Conservation (phyloP, 1,284 basidiomycete species). For the Leccinum angustisporum region DNA sequence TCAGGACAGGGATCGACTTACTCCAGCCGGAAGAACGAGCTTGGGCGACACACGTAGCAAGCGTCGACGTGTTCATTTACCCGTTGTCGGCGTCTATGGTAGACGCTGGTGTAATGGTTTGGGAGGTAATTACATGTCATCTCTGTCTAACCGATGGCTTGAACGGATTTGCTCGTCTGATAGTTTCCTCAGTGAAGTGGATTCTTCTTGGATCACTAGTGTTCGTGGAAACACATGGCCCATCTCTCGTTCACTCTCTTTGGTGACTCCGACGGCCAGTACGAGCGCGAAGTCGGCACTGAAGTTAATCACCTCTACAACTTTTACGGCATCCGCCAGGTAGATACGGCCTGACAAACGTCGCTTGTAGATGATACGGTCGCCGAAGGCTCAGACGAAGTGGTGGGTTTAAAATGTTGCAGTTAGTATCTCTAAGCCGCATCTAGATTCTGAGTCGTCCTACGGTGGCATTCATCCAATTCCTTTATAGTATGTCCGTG, state of each 20-base stretch:
- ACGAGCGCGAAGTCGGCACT: background rate
- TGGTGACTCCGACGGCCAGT: background rate
- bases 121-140: background rate
- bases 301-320: background rate
- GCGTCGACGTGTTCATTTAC: background rate
- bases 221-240: background rate
- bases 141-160: background rate
- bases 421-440: background rate
- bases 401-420: background rate
- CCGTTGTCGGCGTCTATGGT: background rate
- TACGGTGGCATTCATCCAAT: background rate
- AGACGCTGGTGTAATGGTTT: background rate
- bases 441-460: background rate
- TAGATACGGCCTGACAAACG: too few relatives aligned
- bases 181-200: background rate
- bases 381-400: too few relatives aligned
- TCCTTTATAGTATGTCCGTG: background rate
- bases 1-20: too few relatives aligned
- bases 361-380: too few relatives aligned
- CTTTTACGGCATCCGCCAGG: background rate
- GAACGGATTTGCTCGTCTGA: background rate
- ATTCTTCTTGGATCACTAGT: background rate
- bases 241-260: background rate
- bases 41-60: too few relatives aligned
- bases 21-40: too few relatives aligned